A percentile compares a stretch with the other conserved stretches of the same genome.
Evolutionary conservation across 2,329 filamentous ascomycete species (phyloP).

Genomic region (Neofusicoccum umdonicola): DNA sequence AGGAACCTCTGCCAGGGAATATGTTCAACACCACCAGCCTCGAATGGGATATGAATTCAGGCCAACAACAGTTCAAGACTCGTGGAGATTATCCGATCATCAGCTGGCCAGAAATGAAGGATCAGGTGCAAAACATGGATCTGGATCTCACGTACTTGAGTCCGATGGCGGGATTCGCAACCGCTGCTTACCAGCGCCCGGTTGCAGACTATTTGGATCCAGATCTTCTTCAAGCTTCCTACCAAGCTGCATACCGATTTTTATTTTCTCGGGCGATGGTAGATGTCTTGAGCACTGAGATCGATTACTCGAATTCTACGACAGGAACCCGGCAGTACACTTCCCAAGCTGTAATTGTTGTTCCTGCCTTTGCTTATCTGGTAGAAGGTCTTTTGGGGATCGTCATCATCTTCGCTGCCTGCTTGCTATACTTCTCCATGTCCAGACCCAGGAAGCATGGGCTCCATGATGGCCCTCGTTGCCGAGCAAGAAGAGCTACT

Average conservation of each 20-base stretch:
- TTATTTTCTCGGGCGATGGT: slow-evolving; percentile 40
- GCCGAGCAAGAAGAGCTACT: slow-evolving; percentile 28
- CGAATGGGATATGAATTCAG: slow-evolving; percentile 26
- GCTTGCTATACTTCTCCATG: slow-evolving; percentile 26
- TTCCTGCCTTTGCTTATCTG: slow-evolving; percentile 38
- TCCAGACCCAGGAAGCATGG: slow-evolving; percentile 34
- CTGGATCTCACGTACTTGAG: slow-evolving; percentile 26
- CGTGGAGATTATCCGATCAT: slow-evolving; percentile 23
- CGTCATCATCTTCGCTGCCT: slow-evolving; percentile 24
- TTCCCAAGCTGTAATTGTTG: slow-evolving; percentile 37
- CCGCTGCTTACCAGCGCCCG: slow-evolving; percentile 28
- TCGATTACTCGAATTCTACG: slow-evolving; percentile 14
- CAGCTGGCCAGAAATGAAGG: slow-evolving; percentile 23
- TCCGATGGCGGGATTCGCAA: slow-evolving; percentile 40
- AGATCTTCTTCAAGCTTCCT: slow-evolving; percentile 31
- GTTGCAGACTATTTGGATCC: slow-evolving; percentile 36
- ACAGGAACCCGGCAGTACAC: slow-evolving; percentile 23
- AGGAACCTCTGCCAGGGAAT: slow-evolving; percentile 21
- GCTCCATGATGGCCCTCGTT: slow-evolving; percentile 34
- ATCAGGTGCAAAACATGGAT: slow-evolving; percentile 22
- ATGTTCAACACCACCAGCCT: slow-evolving; percentile 41
- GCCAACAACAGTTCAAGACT: not conserved
- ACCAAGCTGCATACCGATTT: slow-evolving; percentile 36
- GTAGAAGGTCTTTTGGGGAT: slow-evolving; percentile 35
- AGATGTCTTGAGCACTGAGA: slow-evolving; percentile 26